Percentiles rank a stretch among this genome's conserved stretches.
Conservation (phyloP, 202 grass and related monocot species). For the Bolboschoenoplectus hybrid region DNA sequence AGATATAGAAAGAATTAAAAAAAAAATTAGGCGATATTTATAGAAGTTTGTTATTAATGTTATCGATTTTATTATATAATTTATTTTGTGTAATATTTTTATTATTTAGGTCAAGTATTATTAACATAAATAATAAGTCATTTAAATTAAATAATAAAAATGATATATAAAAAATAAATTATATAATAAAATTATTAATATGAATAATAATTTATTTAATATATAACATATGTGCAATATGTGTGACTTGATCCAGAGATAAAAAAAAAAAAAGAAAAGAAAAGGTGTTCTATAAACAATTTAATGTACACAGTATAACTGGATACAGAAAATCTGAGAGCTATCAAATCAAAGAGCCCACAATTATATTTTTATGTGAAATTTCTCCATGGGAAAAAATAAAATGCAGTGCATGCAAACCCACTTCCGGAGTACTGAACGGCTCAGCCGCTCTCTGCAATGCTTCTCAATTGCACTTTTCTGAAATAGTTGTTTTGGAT, state of each 20-base stretch:
- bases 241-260: not conserved
- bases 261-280: not conserved
- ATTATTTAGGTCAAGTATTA: no score
- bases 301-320: not conserved
- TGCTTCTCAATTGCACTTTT: not conserved
- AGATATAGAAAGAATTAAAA: not conserved
- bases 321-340: not conserved
- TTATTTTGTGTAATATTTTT: no score
- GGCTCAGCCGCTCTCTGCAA: not conserved
- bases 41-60: no score
- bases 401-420: slow-evolving; percentile 9
- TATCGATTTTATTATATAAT: no score
- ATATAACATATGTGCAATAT: not conserved
- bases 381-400: not conserved
- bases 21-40: not conserved
- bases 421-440: not conserved
- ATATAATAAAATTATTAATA: no score
- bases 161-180: no score
- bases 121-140: no score
- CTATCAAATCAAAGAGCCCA: not conserved
- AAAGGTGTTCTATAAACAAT: not conserved
- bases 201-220: no score
- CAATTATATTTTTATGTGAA: not conserved
- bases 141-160: no score
- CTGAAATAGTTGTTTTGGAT: slow-evolving; percentile 12